Evolutionary conservation across 768 basidiomycete species (phyloP).

Genomic region (Podaxis sp.): DNA sequence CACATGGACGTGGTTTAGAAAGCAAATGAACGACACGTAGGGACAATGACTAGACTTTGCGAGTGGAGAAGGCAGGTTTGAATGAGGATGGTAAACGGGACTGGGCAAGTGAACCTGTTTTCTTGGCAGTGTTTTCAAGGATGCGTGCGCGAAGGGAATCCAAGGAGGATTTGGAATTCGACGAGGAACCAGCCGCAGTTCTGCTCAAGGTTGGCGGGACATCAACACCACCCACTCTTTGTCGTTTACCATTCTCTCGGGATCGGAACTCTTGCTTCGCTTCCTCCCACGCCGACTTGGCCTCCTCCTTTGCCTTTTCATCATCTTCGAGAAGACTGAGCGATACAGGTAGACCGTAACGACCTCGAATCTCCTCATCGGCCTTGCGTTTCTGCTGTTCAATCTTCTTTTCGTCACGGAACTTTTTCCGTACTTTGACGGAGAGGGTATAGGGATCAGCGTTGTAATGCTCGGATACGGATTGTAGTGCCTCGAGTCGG

Average conservation of each 20-base stretch:
- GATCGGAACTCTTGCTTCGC: slow-evolving; percentile 47
- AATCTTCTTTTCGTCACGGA: slow-evolving; percentile 85
- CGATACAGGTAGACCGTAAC: slow-evolving; percentile 75
- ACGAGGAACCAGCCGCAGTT: slow-evolving; percentile 12
- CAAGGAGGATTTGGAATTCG: slow-evolving; percentile 21
- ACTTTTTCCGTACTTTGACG: slow-evolving; percentile 69
- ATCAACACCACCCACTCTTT: slow-evolving; percentile 35
- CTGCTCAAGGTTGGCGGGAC: slow-evolving; percentile 21
- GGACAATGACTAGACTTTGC: slow-evolving; percentile 4
- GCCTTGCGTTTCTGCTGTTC: slow-evolving; percentile 63
- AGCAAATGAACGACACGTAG: not conserved
- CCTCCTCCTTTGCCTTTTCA: slow-evolving; percentile 55
- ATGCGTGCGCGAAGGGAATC: slow-evolving; percentile 54
- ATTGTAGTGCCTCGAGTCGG: slow-evolving; percentile 78
- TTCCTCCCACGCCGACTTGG: slow-evolving; percentile 61
- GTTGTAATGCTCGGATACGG: slow-evolving; percentile 75
- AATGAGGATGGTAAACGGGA: slow-evolving; percentile 2
- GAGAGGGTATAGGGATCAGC: slow-evolving; percentile 88
- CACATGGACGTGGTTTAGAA: not conserved
- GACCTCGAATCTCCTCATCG: slow-evolving; percentile 71
- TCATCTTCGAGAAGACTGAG: slow-evolving; percentile 68
- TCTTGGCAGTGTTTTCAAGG: slow-evolving; percentile 51
- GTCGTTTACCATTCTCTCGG: slow-evolving; percentile 47
- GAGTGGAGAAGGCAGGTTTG: not conserved
- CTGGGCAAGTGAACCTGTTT: not conserved